Conservation (phyloP, 2,329 filamentous ascomycete genomes). For the Colletotrichum graminicola region DNA sequence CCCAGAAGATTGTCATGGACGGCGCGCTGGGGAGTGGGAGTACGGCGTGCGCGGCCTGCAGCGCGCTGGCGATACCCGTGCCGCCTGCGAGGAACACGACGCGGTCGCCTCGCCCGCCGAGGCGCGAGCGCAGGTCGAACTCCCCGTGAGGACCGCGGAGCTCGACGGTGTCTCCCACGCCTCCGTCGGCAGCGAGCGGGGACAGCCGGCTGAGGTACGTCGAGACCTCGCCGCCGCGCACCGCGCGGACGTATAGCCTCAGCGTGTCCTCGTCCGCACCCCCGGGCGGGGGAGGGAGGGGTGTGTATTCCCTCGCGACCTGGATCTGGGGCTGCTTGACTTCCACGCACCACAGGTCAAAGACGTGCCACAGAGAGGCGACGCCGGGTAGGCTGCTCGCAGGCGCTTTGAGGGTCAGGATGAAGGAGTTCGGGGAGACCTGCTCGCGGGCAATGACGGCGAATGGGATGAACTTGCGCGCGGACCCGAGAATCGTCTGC, state of each 20-base stretch:
- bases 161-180: slow-evolving; percentile 74
- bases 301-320: slow-evolving; percentile 92
- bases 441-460: slow-evolving; percentile 70
- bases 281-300: slow-evolving; percentile 70
- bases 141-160: slow-evolving; percentile 84
- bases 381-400: slow-evolving; percentile 46
- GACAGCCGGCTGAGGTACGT: slow-evolving; percentile 78
- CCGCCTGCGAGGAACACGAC: slow-evolving; percentile 92
- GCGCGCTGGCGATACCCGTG: slow-evolving; percentile 89
- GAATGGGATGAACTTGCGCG: slow-evolving; percentile 72
- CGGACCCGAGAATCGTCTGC: slow-evolving; percentile 62
- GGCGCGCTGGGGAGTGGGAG: slow-evolving; percentile 72
- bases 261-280: slow-evolving; percentile 60
- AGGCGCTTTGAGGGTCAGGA: slow-evolving; percentile 72
- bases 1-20: slow-evolving; percentile 81
- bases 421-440: slow-evolving; percentile 75
- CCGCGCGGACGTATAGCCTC: slow-evolving; percentile 82
- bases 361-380: slow-evolving; percentile 51
- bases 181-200: not conserved
- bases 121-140: slow-evolving; percentile 61
- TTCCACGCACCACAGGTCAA: slow-evolving; percentile 88
- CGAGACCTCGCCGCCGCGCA: slow-evolving; percentile 87
- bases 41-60: slow-evolving; percentile 81
- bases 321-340: slow-evolving; percentile 95
- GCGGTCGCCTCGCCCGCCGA: slow-evolving; percentile 53